Base-by-base conservation (phyloP, 495 filamentous ascomycete genomes). In the Podospora sp. region DNA sequence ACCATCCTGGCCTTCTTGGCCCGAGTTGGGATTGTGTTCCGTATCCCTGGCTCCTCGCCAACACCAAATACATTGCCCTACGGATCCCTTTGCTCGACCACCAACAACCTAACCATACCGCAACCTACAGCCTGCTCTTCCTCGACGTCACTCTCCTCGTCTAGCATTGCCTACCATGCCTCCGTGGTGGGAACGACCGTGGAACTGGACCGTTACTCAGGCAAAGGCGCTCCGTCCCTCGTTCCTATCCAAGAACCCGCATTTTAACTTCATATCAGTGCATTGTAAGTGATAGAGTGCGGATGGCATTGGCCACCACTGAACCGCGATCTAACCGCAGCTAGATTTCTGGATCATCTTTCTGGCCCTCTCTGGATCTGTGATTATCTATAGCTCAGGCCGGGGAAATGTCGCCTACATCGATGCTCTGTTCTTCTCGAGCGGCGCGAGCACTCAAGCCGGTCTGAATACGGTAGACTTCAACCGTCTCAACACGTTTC, bases 371-470 rank as follows among this genome's bases (percentile, higher is more conserved):
- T 18, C 92, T 53, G 89, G 88, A 6, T 96, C 93, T 2, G 75
- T 97, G 65, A 80, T 97, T 11, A 71, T 98, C 18, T 97, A 85
- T 66, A 82, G 85, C n/a, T 65, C 76, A 20, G 78, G 77, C 67
- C 50, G 74, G 16, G 83, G 83, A 18, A 72, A 84, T 7, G 73
- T 99, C 50, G 67, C 77, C 7, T 99, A 96, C 71, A 92, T 94
- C 67, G 93, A 99, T 83, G 91, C 93, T 16, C 85, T 99, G 20
- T 92, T 97, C 81, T 90, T 96, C 67, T 84, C 89, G 14, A 84
- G 83, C 66, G 93, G 96, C 16, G 84, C 90, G 40, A 87, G 91
- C 63, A 97, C 94, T 0, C 95, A 99, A 76, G 94, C 92, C 58
- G 95, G 95, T 0, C 80, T 99, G 51, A 70, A 70, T 64, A 70